Percentiles rank a stretch among this genome's conserved stretches.
phyloP scores from a whole-genome alignment of 2,329 filamentous ascomycete genomes.

The Apiospora rasikravindrae region DNA sequence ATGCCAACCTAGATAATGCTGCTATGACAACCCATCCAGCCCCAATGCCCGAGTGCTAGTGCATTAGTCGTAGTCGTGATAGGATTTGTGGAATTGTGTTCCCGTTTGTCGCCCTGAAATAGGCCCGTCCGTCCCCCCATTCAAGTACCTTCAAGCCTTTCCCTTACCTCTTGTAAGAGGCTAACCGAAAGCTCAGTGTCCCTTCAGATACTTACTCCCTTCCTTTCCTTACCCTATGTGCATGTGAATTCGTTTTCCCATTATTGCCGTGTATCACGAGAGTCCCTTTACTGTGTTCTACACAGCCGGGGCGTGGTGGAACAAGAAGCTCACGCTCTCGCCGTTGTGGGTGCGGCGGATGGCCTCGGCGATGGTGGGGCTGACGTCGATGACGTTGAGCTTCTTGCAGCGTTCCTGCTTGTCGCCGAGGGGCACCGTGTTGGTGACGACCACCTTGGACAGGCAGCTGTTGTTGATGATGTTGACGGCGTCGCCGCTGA shows the following conservation, averaged over 20 bases:
- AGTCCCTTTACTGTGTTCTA: background rate
- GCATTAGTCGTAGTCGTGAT: background rate
- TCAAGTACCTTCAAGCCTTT: background rate
- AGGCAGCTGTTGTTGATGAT: constrained; percentile 73
- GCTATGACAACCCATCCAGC: background rate
- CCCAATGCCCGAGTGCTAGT: background rate
- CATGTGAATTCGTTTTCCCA: background rate
- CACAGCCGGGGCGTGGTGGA: constrained; percentile 37
- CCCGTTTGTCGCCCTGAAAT: background rate
- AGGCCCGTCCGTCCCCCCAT: background rate
- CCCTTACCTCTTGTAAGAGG: background rate
- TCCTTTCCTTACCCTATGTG: background rate
- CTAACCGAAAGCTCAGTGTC: background rate
- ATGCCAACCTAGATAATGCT: constrained; percentile 4
- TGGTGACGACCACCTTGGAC: constrained; percentile 75
- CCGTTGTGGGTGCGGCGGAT: constrained; percentile 64
- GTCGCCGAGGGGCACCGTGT: constrained; percentile 77
- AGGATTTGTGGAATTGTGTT: background rate
- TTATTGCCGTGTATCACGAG: background rate
- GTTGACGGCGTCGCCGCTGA: constrained; percentile 71
- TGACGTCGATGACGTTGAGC: constrained; percentile 79
- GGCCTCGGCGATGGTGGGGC: constrained; percentile 68
- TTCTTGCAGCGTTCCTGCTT: constrained; percentile 73
- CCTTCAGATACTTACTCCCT: background rate
- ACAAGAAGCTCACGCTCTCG: constrained; percentile 55